Base-by-base conservation (phyloP, 192 early-diverging fungal genomes). In the Chytriomyces sp. region DNA sequence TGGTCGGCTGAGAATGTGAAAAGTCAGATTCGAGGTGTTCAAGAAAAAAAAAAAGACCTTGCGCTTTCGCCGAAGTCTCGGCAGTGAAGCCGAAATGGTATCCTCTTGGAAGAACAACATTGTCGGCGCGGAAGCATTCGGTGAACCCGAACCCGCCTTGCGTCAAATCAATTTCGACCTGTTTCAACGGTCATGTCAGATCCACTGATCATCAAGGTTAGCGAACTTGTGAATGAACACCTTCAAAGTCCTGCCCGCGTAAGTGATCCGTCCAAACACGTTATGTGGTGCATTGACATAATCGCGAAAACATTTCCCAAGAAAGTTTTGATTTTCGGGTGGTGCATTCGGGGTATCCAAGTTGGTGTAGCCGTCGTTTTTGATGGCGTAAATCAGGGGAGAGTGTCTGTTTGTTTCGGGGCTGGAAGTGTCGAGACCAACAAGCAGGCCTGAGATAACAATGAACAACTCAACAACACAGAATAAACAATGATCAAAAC, bases 51-150 rank as follows among this genome's bases (percentile, higher is more conserved):
- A 64, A 28, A 23, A 53, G 5, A 70, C 68, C 68, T 35, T 72
- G 60, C 9, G 16, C 18, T 18, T 77, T 68, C 13, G 24, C 59
- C 44, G 53, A 70, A 5, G 79, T 81, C 50, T 26, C n/a, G 26
- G 74, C 89, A 47, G 85, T 85, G 9, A 94, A 20, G 26, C 92
- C 93, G 85, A 94, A 94, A 78, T 91, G 84, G 72, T 93, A 91
- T 50, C 89, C 90, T 46, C 87, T 82, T 1, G 93, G 93, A 26
- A 94, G 70, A 18, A 84, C 63, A 13, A 93, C 72, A 64, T 82
- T 69, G 43, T 79, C 61, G 7, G 24, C 13, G 71, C 84, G 79
- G 65, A 93, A 87, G 67, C 93, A 94, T 46, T 79, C 57, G 16
- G 72, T 69, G 79, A 89, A 90, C 35, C 80, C 78, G 5, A 69